Base-by-base conservation (phyloP, 345 rosid species). In the Rhodamnia rubescens region DNA sequence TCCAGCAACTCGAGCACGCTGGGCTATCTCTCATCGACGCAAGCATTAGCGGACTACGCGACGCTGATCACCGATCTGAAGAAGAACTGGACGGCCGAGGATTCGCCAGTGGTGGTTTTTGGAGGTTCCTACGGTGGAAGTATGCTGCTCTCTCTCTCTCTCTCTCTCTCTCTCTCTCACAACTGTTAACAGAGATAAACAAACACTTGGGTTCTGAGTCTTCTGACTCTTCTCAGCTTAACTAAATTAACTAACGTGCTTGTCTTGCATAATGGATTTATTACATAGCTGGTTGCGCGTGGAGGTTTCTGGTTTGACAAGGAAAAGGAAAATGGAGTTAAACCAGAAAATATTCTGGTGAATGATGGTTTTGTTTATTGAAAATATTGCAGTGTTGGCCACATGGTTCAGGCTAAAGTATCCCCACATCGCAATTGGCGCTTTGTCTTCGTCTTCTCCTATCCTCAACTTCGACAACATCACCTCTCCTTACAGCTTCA, bases 121-220 rank as follows among this genome's bases (percentile, higher is more conserved):
- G 98, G 98, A 84, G 98, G 95, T 51, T 95, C 97, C 56, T 95
- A 94, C 88, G 98, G 97, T 87, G 98, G 97, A 93, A 94, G 95
- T 93, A 90, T 90, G 90, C 84, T 7, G 42, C 75, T 16, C 85
- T 55, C 54, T 36, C 24, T 29, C 58, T 3, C 42, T 58, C 20
- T 1, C 40, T n/a, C n/a, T n/a, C n/a, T n/a, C n/a, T n/a, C n/a
- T n/a, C n/a, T n/a, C n/a, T n/a, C n/a, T n/a, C n/a, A n/a, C n/a
- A n/a, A n/a, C n/a, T n/a, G n/a, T 83, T 69, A 11, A 26, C 11
- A 3, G 42, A 22, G 5, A 27, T 10, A 83, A 27, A 1, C 47
- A 10, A 74, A 42, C 15, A 10, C 81, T 6, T 74, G 22, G 47
- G 82, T n/a, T n/a, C n/a, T n/a, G n/a, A n/a, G n/a, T n/a, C n/a